Conservation (phyloP, 129 eudicot genomes). For the Flaveria brownii region DNA sequence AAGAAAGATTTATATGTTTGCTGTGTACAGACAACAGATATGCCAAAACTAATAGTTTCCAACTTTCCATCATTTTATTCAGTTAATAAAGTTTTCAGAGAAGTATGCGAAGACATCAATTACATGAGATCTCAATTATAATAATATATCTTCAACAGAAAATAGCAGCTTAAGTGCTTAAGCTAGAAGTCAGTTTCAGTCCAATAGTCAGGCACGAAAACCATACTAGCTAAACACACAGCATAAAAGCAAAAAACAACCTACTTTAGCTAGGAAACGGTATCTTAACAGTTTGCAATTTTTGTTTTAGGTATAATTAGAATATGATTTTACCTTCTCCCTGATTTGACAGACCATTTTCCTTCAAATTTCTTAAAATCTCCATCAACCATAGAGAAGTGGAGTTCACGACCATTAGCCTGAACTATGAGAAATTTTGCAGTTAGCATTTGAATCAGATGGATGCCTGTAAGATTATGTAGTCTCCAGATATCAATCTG, state of each 20-base stretch:
- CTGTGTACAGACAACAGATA: neutral
- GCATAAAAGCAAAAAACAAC: neutral
- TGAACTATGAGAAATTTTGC: slow-evolving; percentile 41
- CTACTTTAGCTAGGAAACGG: slow-evolving; percentile 10
- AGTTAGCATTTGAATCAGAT: slow-evolving; percentile 28
- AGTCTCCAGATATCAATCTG: too few species aligned
- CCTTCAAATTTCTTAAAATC: slow-evolving; percentile 99
- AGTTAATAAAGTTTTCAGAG: slow-evolving; percentile 11
- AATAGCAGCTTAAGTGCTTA: neutral
- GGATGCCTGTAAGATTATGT: slow-evolving; percentile 21
- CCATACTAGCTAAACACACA: slow-evolving; percentile 6
- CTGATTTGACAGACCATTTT: slow-evolving; percentile 77
- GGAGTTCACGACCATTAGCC: slow-evolving; percentile 87
- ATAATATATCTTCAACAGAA: too few species aligned
- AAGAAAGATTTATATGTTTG: too few species aligned
- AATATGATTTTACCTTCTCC: slow-evolving; percentile 54
- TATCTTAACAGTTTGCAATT: neutral
- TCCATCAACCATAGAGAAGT: slow-evolving; percentile 94
- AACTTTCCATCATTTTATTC: slow-evolving; percentile 5
- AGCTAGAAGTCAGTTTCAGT: slow-evolving; percentile 24
- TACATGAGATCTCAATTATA: too few species aligned
- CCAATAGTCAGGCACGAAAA: neutral
- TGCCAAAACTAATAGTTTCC: slow-evolving; percentile 12
- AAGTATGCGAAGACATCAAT: slow-evolving; percentile 4
- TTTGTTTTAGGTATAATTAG: neutral